These are phyloP conservation scores for Sechiopsis laciniata DNA, from an alignment of 306 rosid genomes.

Conservation along the genomic window DNA sequence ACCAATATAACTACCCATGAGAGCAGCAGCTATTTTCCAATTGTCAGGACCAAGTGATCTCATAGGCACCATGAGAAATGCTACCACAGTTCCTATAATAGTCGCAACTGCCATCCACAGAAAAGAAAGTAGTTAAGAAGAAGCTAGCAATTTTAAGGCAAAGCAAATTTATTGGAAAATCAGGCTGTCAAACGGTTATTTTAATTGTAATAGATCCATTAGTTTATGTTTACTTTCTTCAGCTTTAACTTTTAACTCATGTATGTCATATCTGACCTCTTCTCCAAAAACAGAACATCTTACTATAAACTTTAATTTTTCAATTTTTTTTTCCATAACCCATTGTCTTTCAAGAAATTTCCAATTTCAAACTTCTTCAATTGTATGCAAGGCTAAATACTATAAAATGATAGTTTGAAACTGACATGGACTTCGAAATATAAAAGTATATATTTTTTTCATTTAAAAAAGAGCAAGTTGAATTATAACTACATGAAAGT, in stretches of 20 bases:
- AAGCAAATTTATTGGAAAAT: not conserved
- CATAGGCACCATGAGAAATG: constrained; percentile 45
- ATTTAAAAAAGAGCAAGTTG: not conserved
- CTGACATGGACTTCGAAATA: not conserved
- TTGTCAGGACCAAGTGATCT: constrained; percentile 50
- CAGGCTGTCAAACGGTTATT: not conserved
- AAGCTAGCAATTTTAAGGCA: constrained; percentile 7
- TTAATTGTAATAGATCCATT: not conserved
- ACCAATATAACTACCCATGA: constrained; percentile 52
- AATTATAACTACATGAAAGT: not conserved
- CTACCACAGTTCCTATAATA: constrained; percentile 40
- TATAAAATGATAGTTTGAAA: not conserved
- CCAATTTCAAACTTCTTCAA: not conserved
- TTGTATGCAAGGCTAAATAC: not conserved
- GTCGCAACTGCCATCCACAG: constrained; percentile 34
- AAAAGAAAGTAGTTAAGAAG: constrained; percentile 7
- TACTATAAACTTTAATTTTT: not conserved
- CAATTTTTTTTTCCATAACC: not conserved
- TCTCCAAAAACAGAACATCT: not conserved
- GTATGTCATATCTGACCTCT: not conserved
- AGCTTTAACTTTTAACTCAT: not conserved
- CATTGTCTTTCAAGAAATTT: not conserved
- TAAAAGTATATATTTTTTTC: not conserved
- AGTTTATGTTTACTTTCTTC: not conserved
- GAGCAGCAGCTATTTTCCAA: constrained; percentile 50